Conservation (phyloP, 208 protist genomes). For the Crithidia thermophila region DNA sequence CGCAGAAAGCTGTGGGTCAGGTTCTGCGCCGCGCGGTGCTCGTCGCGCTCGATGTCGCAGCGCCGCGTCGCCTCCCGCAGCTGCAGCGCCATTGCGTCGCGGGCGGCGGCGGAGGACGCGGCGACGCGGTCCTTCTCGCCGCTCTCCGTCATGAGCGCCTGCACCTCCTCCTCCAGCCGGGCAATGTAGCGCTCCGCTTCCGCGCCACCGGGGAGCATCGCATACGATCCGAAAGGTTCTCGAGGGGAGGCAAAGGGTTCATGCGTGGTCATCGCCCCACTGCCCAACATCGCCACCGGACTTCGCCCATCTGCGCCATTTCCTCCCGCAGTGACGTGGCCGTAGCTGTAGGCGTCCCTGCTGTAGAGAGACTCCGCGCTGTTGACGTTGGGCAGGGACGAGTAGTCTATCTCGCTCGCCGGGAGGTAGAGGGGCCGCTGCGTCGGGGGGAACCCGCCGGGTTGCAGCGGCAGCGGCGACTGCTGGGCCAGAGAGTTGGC, state of each 20-base stretch:
- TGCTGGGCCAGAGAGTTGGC: neutral
- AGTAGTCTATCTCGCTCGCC: neutral
- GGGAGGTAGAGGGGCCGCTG: neutral
- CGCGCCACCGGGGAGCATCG: neutral
- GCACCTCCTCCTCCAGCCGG: slow-evolving; percentile 39
- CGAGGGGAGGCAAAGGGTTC: neutral
- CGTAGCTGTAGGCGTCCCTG: too few relatives aligned
- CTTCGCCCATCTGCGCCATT: too few relatives aligned
- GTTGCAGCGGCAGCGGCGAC: neutral
- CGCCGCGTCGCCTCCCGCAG: slow-evolving; percentile 15
- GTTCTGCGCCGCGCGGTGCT: slow-evolving; percentile 4
- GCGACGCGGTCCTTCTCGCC: slow-evolving; percentile 4
- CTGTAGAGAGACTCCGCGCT: too few relatives aligned
- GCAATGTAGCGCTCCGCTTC: slow-evolving; percentile 39
- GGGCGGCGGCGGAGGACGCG: neutral
- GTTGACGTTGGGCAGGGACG: too few relatives aligned
- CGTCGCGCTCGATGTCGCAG: neutral
- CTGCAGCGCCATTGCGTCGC: slow-evolving; percentile 17
- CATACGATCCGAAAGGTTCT: neutral
- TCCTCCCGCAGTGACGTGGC: too few relatives aligned
- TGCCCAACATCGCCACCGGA: neutral
- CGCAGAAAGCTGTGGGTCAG: slow-evolving; percentile 11
- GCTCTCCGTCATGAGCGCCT: slow-evolving; percentile 29
- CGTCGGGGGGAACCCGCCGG: too few relatives aligned
- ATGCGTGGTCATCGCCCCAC: neutral